Evolutionary conservation across 2,329 filamentous ascomycete genomes (phyloP).

Genomic region (Alternaria atra): DNA sequence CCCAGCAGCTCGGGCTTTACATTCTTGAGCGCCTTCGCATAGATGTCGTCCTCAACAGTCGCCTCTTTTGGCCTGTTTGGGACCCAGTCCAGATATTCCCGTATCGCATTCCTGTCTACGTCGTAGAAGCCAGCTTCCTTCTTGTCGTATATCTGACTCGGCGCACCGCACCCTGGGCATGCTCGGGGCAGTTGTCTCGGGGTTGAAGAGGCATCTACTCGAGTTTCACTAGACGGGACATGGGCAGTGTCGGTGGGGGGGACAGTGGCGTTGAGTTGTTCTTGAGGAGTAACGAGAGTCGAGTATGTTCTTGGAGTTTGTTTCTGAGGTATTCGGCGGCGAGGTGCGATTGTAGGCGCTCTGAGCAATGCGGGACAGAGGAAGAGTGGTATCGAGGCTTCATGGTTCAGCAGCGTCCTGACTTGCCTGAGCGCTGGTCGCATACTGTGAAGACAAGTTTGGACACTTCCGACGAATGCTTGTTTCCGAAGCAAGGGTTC

Average conservation of each 20-base stretch:
- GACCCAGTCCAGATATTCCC: conserved; percentile 47
- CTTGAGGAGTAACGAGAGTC: conserved; percentile 27
- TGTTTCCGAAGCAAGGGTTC: neutral
- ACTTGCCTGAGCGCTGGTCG: conserved; percentile 42
- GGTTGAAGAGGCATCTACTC: conserved; percentile 8
- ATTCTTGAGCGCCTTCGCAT: conserved; percentile 48
- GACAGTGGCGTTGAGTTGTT: conserved; percentile 24
- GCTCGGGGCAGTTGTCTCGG: conserved; percentile 56
- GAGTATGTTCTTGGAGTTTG: conserved; percentile 33
- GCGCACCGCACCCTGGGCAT: conserved; percentile 71
- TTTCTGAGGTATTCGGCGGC: conserved; percentile 14
- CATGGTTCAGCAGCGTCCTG: conserved; percentile 37
- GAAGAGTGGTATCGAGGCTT: conserved; percentile 42
- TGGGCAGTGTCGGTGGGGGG: conserved; percentile 16
- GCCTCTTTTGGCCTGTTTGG: conserved; percentile 28
- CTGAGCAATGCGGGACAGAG: conserved; percentile 48
- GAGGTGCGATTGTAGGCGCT: conserved; percentile 16
- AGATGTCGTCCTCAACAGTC: conserved; percentile 47
- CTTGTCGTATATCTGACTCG: conserved; percentile 64
- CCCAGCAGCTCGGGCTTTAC: conserved; percentile 38
- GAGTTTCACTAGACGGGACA: neutral
- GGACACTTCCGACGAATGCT: neutral
- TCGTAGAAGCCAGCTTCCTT: conserved; percentile 67
- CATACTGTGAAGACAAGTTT: conserved; percentile 35
- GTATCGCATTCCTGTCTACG: conserved; percentile 58